Evolutionary conservation across 208 protist species (phyloP), one percentile per base, ranked within the genome.

Genomic region (Vickermania spadyakhi): DNA sequence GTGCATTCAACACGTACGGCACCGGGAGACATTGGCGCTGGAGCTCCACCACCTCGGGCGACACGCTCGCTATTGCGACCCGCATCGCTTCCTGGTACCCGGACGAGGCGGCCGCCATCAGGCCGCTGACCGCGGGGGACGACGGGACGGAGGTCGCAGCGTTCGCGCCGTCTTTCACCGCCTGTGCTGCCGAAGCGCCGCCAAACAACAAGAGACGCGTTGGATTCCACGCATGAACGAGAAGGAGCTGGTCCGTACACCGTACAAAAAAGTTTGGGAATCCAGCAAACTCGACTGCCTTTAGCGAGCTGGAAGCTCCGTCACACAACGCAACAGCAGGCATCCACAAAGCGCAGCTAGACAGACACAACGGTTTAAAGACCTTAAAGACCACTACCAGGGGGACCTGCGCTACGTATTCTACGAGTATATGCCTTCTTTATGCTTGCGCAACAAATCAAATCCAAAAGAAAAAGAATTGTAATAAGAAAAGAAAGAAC

Each of bases 291-390:
- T 85, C 74, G n/a, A 86, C 58, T 2, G 81, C 79, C 49, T 79
- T 84, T 22, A 81, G 28, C 1, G 85, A 78, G 28, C 72, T 73
- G n/a, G 80, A 66, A 3, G 72, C 73, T 30, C 89, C 89, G 66
- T 95, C 89, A 49, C 77, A 91, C 42, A 95, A 69, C 18, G 92
- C 81, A 14, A 89, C 58, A 21, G 70, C 66, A 4, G 61, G 58
- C 52, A 65, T 56, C 13, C 4, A n/a, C n/a, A n/a, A n/a, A n/a
- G n/a, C n/a, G n/a, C n/a, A n/a, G n/a, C n/a, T n/a, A n/a, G n/a
- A n/a, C n/a, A n/a, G n/a, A n/a, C n/a, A n/a, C n/a, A n/a, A n/a
- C n/a, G n/a, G n/a, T n/a, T n/a, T n/a, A n/a, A n/a, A n/a, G n/a
- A n/a, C n/a, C n/a, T n/a, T n/a, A n/a, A n/a, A n/a, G n/a, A n/a